Base-by-base conservation (phyloP, 257 asterid species). In the Solanum lignicaule region DNA sequence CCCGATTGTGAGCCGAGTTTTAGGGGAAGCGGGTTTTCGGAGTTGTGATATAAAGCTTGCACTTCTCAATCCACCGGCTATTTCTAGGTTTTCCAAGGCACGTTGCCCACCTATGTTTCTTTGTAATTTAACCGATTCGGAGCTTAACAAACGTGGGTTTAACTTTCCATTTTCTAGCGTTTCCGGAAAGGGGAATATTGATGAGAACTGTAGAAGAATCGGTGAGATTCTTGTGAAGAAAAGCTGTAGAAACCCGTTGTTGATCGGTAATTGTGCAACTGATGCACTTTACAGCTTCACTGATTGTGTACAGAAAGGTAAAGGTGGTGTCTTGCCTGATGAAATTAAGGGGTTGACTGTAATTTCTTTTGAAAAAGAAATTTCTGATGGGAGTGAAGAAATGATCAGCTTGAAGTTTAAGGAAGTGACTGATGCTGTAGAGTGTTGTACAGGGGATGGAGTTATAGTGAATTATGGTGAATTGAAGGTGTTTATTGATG, bases 11-110 rank as follows among this genome's bases (percentile, higher is more conserved):
- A 95, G 98, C 68, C 92, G 98, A 86, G 99, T 97, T 27, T 94
- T 97, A 58, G 96, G 93, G 9, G 99, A 97, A 85, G 99, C 99
- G 16, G 98, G 99, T 27, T 97, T 95, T 32, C 93, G 98, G 87
- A 95, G 98, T 35, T 91, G 90, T 82, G 99, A 97, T 86, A 87
- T 97, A 1, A 95, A 97, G 92, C 88, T 92, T 21, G 93, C 98
- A 75, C 91, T 97, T 90, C 62, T 93, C 8, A 95, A 93, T 88
- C 99, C 99, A 14, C 93, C 94, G n/a, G 83, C 92, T 65, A 18
- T 89, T 83, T 90, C 95, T 15, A 90, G 95, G 85, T 90, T 91
- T 89, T 87, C 96, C 29, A 55, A 88, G 38, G 69, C 93, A 11
- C 93, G 92, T 31, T 89, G 90, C 52, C 97, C 96, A 27, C 97